These are phyloP conservation scores for Pistacia atlantica DNA, from an alignment of 345 rosid genomes.

Conservation along the genomic window DNA sequence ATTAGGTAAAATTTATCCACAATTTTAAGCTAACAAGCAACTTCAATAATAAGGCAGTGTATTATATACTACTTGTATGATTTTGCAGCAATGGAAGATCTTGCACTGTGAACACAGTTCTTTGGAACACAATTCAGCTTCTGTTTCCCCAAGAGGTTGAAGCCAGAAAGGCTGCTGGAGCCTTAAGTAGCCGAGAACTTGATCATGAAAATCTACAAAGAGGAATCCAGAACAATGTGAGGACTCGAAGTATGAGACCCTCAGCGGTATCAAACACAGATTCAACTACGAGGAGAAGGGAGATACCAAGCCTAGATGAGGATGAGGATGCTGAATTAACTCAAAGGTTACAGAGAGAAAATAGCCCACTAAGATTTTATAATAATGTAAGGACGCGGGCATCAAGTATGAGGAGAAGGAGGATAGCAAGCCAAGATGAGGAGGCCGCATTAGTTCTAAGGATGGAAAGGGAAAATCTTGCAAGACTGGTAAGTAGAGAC, in stretches of 20 bases:
- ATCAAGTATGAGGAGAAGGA: constrained; percentile 26
- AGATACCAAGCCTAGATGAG: constrained; percentile 36
- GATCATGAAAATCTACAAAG: constrained; percentile 25
- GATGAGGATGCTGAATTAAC: constrained; percentile 55
- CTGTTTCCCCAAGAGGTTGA: constrained; percentile 86
- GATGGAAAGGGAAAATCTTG: constrained; percentile 72
- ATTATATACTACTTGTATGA: neutral
- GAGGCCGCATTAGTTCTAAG: constrained; percentile 61
- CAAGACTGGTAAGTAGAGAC: constrained; percentile 36
- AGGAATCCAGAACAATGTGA: constrained; percentile 14
- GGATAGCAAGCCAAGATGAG: constrained; percentile 40
- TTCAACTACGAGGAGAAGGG: constrained; percentile 25
- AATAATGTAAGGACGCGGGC: constrained; percentile 11
- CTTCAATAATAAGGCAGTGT: neutral
- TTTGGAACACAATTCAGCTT: constrained; percentile 98
- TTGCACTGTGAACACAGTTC: constrained; percentile 88
- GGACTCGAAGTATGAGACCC: constrained; percentile 18
- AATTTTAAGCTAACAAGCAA: neutral
- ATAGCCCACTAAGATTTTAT: constrained; percentile 27
- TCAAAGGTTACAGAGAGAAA: constrained; percentile 62
- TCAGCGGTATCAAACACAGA: constrained; percentile 10
- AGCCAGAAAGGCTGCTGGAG: constrained; percentile 60
- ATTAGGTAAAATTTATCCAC: constrained; percentile 50
- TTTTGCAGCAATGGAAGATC: constrained; percentile 76
- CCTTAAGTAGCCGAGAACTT: constrained; percentile 22